Base-by-base conservation (phyloP, 2,329 filamentous ascomycete genomes). In the Fusarium robinianum region DNA sequence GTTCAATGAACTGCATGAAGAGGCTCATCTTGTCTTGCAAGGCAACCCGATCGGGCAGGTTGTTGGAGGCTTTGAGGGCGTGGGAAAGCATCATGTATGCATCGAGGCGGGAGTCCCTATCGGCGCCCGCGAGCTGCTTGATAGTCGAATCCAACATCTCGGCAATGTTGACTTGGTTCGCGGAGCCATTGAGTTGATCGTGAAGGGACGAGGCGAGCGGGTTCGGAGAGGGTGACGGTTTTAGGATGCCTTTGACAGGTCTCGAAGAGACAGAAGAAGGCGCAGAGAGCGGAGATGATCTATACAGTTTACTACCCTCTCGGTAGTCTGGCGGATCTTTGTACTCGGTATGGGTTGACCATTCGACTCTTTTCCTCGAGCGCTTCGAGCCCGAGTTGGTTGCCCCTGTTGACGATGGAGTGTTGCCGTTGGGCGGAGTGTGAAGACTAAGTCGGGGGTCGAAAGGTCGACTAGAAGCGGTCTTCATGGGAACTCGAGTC, bases 131-230 rank as follows among this genome's bases (percentile, higher is more conserved):
- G 33, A 99, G 78, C 68, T 94, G 87, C 67, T 88, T 85, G 23
- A 90, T 79, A 5, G 90, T 83, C 1, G 89, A 95, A 58, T 95
- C 88, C 53, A 97, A 72, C 85, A 96, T 94, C 58, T 83, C 83
- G 53, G 80, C 78, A 44, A 96, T 83, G 25, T 80, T 84, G 30
- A 78, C 73, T 66, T 57, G 63, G 43, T 49, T 69, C 52, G 62
- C 53, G 25, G 60, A 48, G 17, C 62, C 62, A 58, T 68, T 58
- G 71, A 75, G 54, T 72, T 76, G 46, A 69, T 69, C 50, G 65
- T 69, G 67, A 3, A 67, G 51, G 17, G 65, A 63, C 8, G 68
- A 66, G 58, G 71, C 68, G 50, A 76, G 67, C 2, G 71, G 69
- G 40, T 76, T 77, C 6, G 67, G 71, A 63, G 67, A 75, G 41